Conservation (phyloP, 306 rosid genomes). For the Gleditsia sinensis region DNA sequence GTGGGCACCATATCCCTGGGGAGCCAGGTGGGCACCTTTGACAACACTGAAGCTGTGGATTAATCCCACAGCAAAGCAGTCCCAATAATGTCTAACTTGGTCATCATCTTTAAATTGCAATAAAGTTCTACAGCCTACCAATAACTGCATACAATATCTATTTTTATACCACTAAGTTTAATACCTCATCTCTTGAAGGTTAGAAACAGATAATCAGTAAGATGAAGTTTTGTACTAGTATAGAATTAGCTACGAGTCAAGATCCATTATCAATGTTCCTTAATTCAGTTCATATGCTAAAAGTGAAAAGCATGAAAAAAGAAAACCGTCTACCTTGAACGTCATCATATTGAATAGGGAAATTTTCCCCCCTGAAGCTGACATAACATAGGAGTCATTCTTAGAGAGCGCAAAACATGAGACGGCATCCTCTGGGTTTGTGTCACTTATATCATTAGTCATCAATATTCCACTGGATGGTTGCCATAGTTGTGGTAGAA, state of each 20-base stretch:
- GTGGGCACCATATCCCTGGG: no score
- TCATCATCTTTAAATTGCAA: not conserved
- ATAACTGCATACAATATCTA: not conserved
- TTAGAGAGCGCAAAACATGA: conserved; percentile 76
- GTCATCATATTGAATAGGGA: conserved; percentile 82
- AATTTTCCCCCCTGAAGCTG: conserved; percentile 78
- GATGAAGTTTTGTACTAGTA: not conserved
- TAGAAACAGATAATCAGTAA: no score
- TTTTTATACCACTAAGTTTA: not conserved
- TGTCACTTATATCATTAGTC: conserved; percentile 68
- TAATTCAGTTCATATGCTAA: not conserved
- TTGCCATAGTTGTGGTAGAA: conserved; percentile 67
- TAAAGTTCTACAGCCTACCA: not conserved
- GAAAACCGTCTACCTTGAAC: conserved; percentile 57
- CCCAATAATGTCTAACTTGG: not conserved
- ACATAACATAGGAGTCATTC: conserved; percentile 75
- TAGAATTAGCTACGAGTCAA: not conserved
- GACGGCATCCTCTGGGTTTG: conserved; percentile 69
- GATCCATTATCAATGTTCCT: not conserved
- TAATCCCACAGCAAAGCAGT: not conserved
- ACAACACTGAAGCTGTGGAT: no score
- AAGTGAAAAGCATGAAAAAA: not conserved
- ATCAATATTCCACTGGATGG: conserved; percentile 71
- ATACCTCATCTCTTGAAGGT: not conserved
- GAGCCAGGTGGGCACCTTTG: no score